Base-by-base conservation (phyloP, 352 stramenopile species). In the Phytophthora idaei region DNA sequence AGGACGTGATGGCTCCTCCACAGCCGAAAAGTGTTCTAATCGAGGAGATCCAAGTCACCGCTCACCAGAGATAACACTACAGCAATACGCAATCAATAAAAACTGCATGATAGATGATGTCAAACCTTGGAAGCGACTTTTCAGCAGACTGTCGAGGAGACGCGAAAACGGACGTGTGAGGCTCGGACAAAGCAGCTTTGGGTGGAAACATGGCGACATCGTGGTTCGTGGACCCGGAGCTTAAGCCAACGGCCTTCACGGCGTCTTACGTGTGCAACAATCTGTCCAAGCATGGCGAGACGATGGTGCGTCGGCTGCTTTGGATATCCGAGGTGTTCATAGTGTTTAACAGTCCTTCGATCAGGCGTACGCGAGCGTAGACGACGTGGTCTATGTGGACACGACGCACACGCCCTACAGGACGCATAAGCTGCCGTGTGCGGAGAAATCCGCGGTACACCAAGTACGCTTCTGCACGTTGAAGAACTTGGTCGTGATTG, bases 381-480 rank as follows among this genome's bases (percentile, higher is more conserved):
- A 89, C 51, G 72, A 87, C 17, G 78, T 75, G 15, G 69, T 83
- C 25, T 74, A 76, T 52, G 72, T 86, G 44, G 74, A 84, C 46
- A 69, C 76, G 10, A 71, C 65, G 21, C 65, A 83, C 56, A 76
- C 68, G 52, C 74, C 80, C 12, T 83, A 70, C 60, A 47, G 76
- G 21, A 73, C 69, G 5, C 69, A 63, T 36, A 84, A 83, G 28
- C 59, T 89, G 34, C 69, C 80, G 37, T 82, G 74, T 27, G 32
- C 62, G 45, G 71, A 85, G 59, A 87, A 85, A 51, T 84, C 74
- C 34, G 69, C 70, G 17, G 71, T 87, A 27, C 78, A 89, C 67
- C 82, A 93, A 81, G 82, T 89, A 44, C 82, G 81, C 42, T 70
- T 93, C 50, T 91, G 80, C 54, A 48, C 61, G 15, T 57, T 93